Conservation (phyloP, 73 alveolate species). For the Urostyla sp. region DNA sequence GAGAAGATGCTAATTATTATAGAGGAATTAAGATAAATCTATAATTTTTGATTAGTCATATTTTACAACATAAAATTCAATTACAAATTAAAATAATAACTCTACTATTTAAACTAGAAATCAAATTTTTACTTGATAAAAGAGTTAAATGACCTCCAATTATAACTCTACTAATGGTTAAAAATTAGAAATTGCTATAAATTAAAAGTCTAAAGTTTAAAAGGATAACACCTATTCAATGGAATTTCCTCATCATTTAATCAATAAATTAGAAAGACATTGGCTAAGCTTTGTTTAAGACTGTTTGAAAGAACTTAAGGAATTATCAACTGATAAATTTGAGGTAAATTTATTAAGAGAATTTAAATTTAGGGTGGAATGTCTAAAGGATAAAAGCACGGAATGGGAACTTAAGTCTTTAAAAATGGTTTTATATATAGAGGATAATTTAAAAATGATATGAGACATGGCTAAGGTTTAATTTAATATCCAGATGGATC, state of each 20-base stretch:
- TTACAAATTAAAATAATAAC: not conserved
- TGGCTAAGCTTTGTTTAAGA: conserved; percentile 52
- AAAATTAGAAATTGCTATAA: not conserved
- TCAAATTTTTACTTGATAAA: not conserved
- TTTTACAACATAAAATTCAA: not conserved
- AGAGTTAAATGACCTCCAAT: not conserved
- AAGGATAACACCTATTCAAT: not conserved
- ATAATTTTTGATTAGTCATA: not conserved
- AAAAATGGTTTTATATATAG: conserved; percentile 78
- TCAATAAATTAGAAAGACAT: conserved; percentile 37
- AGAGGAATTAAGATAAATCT: conserved; percentile 9
- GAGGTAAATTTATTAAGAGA: conserved; percentile 41
- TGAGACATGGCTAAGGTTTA: conserved; percentile 77
- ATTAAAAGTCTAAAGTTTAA: not conserved
- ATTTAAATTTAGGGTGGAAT: conserved; percentile 62
- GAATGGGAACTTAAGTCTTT: conserved; percentile 73
- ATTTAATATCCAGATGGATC: conserved; percentile 36
- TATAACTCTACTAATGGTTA: not conserved
- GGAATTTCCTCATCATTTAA: conserved; percentile 7
- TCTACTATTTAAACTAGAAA: not conserved
- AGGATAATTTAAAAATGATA: conserved; percentile 74
- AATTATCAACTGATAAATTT: conserved; percentile 57
- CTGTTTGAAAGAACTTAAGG: not conserved
- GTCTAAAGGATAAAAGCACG: conserved; percentile 73
- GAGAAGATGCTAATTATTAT: conserved; percentile 14